Percentiles rank a stretch among this genome's conserved stretches.
phyloP scores from a whole-genome alignment of 306 rosid species.

The Gillenia trifoliata region DNA sequence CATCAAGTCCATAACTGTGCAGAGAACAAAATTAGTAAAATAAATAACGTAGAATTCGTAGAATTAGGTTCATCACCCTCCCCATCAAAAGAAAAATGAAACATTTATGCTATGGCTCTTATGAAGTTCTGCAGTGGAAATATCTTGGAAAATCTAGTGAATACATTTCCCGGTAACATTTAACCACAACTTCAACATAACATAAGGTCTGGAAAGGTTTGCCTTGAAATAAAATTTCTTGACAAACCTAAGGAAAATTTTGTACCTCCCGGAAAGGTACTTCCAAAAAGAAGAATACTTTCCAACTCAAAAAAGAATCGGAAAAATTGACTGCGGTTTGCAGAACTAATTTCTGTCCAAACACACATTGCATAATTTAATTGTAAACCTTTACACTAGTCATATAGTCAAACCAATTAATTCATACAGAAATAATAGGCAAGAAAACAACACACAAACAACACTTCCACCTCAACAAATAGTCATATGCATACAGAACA shows the following conservation, averaged over 20 bases:
- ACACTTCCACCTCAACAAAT: neutral
- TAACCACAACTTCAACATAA: neutral
- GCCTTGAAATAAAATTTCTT: neutral
- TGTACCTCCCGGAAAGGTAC: neutral
- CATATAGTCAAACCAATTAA: neutral
- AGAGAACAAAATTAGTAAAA: slow-evolving; percentile 18
- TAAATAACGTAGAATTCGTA: neutral
- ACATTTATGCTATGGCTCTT: neutral
- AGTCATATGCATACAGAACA: neutral
- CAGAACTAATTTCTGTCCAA: neutral
- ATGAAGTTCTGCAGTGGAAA: neutral
- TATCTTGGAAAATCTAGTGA: neutral
- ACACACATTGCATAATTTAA: neutral
- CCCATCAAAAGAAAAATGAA: neutral
- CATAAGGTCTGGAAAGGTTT: neutral
- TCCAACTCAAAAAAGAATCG: neutral
- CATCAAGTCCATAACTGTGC: slow-evolving; percentile 92
- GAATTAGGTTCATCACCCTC: neutral
- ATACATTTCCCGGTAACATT: neutral
- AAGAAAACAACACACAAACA: neutral
- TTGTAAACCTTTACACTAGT: neutral
- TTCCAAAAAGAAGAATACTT: neutral
- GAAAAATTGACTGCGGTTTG: neutral
- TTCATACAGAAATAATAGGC: neutral
- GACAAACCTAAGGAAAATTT: neutral